Base-by-base conservation (phyloP, 768 basidiomycete species). In the Phaeotremella skinneri region DNA sequence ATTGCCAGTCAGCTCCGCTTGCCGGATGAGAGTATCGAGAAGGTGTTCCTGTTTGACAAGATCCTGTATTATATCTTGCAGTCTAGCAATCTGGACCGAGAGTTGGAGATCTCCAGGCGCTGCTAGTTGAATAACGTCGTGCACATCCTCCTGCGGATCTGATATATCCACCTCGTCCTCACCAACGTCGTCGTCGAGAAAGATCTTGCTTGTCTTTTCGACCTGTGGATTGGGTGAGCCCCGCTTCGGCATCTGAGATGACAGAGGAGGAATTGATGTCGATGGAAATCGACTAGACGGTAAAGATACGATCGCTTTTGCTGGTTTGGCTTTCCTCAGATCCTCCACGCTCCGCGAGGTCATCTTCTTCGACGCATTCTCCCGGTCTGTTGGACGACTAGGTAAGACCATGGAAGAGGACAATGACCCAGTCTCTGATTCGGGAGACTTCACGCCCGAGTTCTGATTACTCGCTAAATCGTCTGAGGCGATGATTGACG, bases 1-100 rank as follows among this genome's bases (percentile, higher is more conserved):
- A 70, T 90, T 91, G 0, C 93, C 96, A 3, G 90, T 90, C 37
- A 98, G 79, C 71, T 98, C 96, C 0, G 96, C 96, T 75, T 94
- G 93, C 69, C 89, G 89, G 69, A 96, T 90, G 43, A 98, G 80
- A 1, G 86, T 88, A 59, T 89, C 87, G 3, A 99, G 82, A 80
- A 91, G 88, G 32, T 82, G 78, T 55, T 90, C 87, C 67, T 98
- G 96, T 0, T 84, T 82, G 63, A 89, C 84, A 14, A 92, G 79
- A 62, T 88, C 87, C 4, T 80, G 79, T 56, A 97, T 84, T 58
- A 90, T 89, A 45, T 86, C 83, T 20, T 82, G 80, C 2, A 99
- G 81, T 21, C 91, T 84, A 17, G 81, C 81, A 56, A 98, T 94
- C 76, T 96, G 64, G n/a, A 61, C 53, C 1, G 53, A 58, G 9